phyloP scores from a whole-genome alignment of 768 basidiomycete species.

The Amanita thiersii region DNA sequence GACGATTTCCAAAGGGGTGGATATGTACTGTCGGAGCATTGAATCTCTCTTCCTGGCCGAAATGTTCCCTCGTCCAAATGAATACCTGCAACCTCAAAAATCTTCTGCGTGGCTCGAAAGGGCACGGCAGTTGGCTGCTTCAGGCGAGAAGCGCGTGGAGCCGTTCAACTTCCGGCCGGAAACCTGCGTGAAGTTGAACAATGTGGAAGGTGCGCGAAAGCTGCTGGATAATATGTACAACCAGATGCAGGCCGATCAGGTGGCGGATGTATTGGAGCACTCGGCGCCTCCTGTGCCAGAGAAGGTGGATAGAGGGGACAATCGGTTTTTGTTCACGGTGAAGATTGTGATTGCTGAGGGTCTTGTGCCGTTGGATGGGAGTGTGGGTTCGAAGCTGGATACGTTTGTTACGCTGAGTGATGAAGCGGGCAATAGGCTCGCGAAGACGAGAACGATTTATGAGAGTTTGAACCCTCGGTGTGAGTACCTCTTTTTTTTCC shows the following conservation, averaged over 20 bases:
- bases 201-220: constrained; percentile 85
- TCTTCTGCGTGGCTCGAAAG: constrained; percentile 86
- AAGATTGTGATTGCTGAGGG: constrained; percentile 91
- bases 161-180: constrained; percentile 92
- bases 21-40: constrained; percentile 83
- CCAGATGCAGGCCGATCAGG: constrained; percentile 83
- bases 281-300: constrained; percentile 63
- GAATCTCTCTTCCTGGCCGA: constrained; percentile 90
- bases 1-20: constrained; percentile 88
- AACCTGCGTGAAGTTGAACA: constrained; percentile 97
- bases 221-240: constrained; percentile 92
- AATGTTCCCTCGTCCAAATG: constrained; percentile 82
- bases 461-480: constrained; percentile 88
- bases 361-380: constrained; percentile 69
- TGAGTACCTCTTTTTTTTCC: constrained; percentile 28
- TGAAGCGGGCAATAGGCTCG: constrained; percentile 79
- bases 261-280: constrained; percentile 53
- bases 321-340: constrained; percentile 82
- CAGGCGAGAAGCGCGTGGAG: constrained; percentile 86
- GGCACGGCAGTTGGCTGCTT: constrained; percentile 65
- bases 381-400: constrained; percentile 74
- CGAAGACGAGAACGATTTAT: constrained; percentile 94
- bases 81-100: constrained; percentile 77
- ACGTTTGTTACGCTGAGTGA: constrained; percentile 94
- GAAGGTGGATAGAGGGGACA: constrained; percentile 44